Evolutionary conservation across 2,329 filamentous ascomycete genomes (phyloP).

Genomic region (Trichoderma lentiforme): DNA sequence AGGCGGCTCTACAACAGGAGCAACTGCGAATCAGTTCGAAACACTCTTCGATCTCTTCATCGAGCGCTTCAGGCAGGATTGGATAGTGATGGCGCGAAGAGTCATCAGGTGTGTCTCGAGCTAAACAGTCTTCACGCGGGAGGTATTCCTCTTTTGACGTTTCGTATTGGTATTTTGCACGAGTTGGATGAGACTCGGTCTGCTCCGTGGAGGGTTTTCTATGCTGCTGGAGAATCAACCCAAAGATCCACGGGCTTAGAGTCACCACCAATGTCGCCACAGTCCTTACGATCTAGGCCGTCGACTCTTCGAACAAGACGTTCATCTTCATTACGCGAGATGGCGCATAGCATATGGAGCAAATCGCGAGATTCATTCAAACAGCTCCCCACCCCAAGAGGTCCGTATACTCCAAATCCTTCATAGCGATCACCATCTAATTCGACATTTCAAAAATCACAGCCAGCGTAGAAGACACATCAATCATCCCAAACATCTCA

Average conservation of each 20-base stretch:
- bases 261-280: not conserved
- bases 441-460: not conserved
- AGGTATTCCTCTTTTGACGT: not conserved
- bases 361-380: slow-evolving; percentile 8
- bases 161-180: not conserved
- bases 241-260: not conserved
- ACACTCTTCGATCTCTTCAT: not conserved
- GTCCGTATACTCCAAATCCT: not conserved
- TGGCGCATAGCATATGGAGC: slow-evolving; percentile 1
- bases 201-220: not conserved
- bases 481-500: not conserved
- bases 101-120: slow-evolving; percentile 4
- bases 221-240: not conserved
- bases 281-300: not conserved
- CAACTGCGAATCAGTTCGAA: not conserved
- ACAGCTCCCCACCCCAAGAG: not conserved
- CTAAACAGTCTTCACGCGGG: slow-evolving; percentile 2
- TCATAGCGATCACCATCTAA: not conserved
- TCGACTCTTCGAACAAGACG: not conserved
- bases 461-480: slow-evolving; percentile 5
- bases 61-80: not conserved
- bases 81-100: not conserved
- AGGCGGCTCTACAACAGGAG: not conserved
- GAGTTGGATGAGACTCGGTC: not conserved
- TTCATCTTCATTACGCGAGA: not conserved